Evolutionary conservation across 164 flowering plant genomes (phyloP).

Genomic region (Magnolia kwangsiensis): DNA sequence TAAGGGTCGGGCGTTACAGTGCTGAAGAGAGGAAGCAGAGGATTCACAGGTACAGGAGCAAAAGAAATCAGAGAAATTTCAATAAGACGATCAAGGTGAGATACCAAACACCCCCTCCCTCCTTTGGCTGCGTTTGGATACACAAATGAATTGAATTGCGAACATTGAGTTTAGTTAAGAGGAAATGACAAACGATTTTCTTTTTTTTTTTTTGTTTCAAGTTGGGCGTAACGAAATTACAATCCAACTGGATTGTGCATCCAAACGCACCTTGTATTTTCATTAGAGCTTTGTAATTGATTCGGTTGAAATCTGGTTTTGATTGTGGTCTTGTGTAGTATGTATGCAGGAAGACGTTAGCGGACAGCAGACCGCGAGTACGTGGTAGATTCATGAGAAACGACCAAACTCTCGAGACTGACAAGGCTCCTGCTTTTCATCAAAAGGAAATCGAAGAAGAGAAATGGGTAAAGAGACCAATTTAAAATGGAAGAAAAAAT

Average conservation of each 20-base stretch:
- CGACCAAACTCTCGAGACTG: conserved; percentile 45
- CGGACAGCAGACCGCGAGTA: conserved; percentile 74
- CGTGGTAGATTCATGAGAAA: conserved; percentile 81
- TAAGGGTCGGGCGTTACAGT: conserved; percentile 54
- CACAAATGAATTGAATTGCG: background rate
- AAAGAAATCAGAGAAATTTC: conserved; percentile 83
- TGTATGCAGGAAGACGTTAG: conserved; percentile 79
- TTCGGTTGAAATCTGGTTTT: conserved; percentile 32
- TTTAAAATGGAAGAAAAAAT: background rate
- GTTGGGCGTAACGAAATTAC: background rate
- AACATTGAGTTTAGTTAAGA: background rate
- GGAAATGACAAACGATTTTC: background rate
- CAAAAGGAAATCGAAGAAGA: conserved; percentile 43
- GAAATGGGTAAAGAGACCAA: conserved; percentile 45
- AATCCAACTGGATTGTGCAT: too few relatives aligned
- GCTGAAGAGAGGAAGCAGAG: conserved; percentile 76
- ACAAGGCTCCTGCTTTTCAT: conserved; percentile 26
- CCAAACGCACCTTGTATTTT: conserved; percentile 1
- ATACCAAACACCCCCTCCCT: background rate
- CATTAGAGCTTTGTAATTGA: conserved; percentile 24
- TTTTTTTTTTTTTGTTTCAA: background rate
- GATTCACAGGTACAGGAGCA: conserved; percentile 67
- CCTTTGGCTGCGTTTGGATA: too few relatives aligned
- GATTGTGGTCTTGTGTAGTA: conserved; percentile 38
- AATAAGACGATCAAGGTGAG: conserved; percentile 89